phyloP scores from a whole-genome alignment of 441 rosid genomes.

The Adansonia gregorii region DNA sequence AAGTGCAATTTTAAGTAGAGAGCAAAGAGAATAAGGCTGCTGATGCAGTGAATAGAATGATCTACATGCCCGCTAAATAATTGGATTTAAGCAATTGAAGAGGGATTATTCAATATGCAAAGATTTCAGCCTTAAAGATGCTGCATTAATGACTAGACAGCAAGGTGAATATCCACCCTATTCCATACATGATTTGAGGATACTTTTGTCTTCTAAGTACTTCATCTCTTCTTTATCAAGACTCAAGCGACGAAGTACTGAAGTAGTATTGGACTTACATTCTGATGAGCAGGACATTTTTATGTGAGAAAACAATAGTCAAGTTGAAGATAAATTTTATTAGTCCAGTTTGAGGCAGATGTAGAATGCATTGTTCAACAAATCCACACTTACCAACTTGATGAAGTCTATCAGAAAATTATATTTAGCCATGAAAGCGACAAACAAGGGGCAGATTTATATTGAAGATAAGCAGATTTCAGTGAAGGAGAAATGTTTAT shows the following conservation, averaged over 20 bases:
- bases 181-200: neutral
- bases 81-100: neutral
- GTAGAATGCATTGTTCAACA: neutral
- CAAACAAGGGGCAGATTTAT: neutral
- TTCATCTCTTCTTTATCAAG: neutral
- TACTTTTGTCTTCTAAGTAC: neutral
- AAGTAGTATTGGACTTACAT: neutral
- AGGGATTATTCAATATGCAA: slow-evolving; percentile 5
- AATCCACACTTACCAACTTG: neutral
- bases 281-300: neutral
- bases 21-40: neutral
- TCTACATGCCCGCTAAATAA: neutral
- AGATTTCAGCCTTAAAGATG: neutral
- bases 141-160: neutral
- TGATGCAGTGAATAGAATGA: slow-evolving; percentile 6
- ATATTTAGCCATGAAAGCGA: slow-evolving; percentile 5
- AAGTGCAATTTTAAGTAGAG: neutral
- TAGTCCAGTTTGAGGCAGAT: neutral
- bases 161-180: neutral
- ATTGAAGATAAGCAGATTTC: neutral
- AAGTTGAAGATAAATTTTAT: neutral
- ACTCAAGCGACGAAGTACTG: neutral
- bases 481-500: slow-evolving; percentile 2
- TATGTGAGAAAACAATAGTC: neutral
- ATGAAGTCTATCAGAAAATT: neutral